Conservation (phyloP, 371 early-diverging fungal genomes). For the Mucor lusitanicus region DNA sequence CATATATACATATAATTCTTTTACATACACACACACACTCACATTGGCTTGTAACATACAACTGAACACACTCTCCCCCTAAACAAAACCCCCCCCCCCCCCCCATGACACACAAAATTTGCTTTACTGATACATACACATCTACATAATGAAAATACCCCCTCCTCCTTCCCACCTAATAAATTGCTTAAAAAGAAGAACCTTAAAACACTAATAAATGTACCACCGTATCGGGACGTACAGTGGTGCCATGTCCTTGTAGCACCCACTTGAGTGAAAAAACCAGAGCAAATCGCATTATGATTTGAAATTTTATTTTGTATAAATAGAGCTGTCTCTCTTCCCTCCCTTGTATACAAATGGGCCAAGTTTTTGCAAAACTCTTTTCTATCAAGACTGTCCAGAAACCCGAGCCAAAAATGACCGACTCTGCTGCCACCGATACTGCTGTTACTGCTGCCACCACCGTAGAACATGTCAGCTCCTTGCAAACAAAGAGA, state of each 20-base stretch:
- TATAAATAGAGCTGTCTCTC: background rate
- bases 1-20: background rate
- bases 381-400: background rate
- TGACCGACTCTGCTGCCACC: background rate
- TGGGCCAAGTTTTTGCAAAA: background rate
- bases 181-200: background rate
- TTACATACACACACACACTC: background rate
- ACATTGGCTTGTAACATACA: background rate
- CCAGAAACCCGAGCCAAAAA: background rate
- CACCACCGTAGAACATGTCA: background rate
- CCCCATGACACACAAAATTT: background rate
- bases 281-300: background rate
- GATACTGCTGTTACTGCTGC: background rate
- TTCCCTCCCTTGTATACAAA: background rate
- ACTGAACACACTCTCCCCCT: background rate
- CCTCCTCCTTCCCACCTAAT: background rate
- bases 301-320: background rate
- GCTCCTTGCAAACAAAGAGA: constrained; percentile 13
- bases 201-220: background rate
- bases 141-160: background rate
- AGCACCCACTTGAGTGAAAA: background rate
- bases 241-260: background rate
- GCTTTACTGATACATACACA: background rate
- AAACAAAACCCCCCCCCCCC: background rate
- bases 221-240: background rate